A percentile compares a stretch with the other conserved stretches of the same genome.
Evolutionary conservation across 1,139 yeast species (phyloP).

Genomic region (Saccharomyces hybrid): DNA sequence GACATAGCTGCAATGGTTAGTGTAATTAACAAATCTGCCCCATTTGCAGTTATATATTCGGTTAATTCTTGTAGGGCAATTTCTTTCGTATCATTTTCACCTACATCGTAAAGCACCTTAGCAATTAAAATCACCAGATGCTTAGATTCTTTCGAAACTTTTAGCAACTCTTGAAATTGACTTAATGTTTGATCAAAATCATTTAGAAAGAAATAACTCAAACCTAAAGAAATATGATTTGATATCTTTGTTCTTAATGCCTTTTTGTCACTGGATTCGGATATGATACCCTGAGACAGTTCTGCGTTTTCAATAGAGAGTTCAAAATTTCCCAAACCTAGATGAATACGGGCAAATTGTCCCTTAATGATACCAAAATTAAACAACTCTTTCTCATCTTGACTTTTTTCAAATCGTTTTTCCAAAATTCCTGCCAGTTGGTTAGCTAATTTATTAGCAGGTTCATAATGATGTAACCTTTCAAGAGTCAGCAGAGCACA

Average conservation of each 20-base stretch:
- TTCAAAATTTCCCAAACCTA: slow-evolving; percentile 52
- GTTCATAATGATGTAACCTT: slow-evolving; percentile 54
- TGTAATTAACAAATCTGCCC: slow-evolving; percentile 58
- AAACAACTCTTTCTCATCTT: slow-evolving; percentile 40
- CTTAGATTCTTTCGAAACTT: slow-evolving; percentile 46
- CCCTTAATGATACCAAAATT: slow-evolving; percentile 55
- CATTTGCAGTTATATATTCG: slow-evolving; percentile 53
- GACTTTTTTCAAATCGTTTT: slow-evolving; percentile 48
- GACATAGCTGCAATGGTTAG: slow-evolving; percentile 77
- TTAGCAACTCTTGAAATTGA: slow-evolving; percentile 56
- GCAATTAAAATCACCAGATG: slow-evolving; percentile 66
- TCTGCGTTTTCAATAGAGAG: slow-evolving; percentile 57
- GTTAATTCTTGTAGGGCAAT: slow-evolving; percentile 73
- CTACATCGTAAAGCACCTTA: slow-evolving; percentile 70
- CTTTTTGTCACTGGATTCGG: slow-evolving; percentile 32
- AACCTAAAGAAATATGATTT: slow-evolving; percentile 59
- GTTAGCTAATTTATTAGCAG: slow-evolving; percentile 44
- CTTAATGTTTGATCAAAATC: slow-evolving; percentile 59
- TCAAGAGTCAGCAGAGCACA: slow-evolving; percentile 58
- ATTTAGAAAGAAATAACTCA: slow-evolving; percentile 55
- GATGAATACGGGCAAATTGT: slow-evolving; percentile 59
- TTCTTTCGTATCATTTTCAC: slow-evolving; percentile 63
- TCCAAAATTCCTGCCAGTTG: slow-evolving; percentile 48
- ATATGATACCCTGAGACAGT: slow-evolving; percentile 46
- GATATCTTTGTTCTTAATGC: slow-evolving; percentile 41